A percentile compares a stretch with the other conserved stretches of the same genome.
phyloP scores from a whole-genome alignment of 2,329 filamentous ascomycete genomes.

The Xenoacremonium recifei region DNA sequence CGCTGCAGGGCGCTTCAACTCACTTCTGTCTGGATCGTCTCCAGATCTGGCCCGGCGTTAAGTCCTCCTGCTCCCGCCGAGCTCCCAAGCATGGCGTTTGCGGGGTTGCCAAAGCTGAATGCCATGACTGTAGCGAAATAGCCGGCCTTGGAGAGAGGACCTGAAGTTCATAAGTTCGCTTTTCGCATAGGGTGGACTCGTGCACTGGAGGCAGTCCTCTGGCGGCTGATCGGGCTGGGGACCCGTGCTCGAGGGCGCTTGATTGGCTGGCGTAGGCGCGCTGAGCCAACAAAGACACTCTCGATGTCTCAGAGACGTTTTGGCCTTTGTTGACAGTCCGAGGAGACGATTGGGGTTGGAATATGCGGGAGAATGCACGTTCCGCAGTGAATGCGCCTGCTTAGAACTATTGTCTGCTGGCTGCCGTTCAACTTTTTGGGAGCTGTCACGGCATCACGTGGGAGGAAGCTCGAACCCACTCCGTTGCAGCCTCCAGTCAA shows the following conservation, averaged over 20 bases:
- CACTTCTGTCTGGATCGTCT: slow-evolving; percentile 82
- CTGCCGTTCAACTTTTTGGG: slow-evolving; percentile 17
- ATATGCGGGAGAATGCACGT: not conserved
- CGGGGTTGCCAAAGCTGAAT: slow-evolving; percentile 58
- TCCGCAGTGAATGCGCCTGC: slow-evolving; percentile 3
- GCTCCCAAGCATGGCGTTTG: slow-evolving; percentile 41
- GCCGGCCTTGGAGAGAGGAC: slow-evolving; percentile 27
- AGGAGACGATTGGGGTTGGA: not conserved
- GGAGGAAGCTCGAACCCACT: slow-evolving; percentile 16
- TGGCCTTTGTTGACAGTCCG: slow-evolving; percentile 4
- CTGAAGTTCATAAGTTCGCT: slow-evolving; percentile 27
- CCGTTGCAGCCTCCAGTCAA: slow-evolving; percentile 8
- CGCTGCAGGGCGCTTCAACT: slow-evolving; percentile 20
- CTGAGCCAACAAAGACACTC: slow-evolving; percentile 5
- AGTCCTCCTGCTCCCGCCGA: slow-evolving; percentile 36
- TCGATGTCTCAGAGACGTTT: too few species aligned
- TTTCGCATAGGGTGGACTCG: slow-evolving; percentile 22
- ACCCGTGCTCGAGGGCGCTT: slow-evolving; percentile 19
- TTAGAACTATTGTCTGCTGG: slow-evolving; percentile 3
- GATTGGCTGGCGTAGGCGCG: slow-evolving; percentile 20
- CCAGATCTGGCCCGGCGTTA: slow-evolving; percentile 62
- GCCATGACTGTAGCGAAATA: slow-evolving; percentile 54
- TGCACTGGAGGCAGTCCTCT: slow-evolving; percentile 18
- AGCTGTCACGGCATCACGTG: slow-evolving; percentile 25
- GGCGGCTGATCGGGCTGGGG: slow-evolving; percentile 17